Percentiles rank a stretch among this genome's conserved stretches.
These are phyloP conservation scores for Clohesyomyces aquaticus DNA, from an alignment of 495 filamentous ascomycete species.

Conservation along the genomic window DNA sequence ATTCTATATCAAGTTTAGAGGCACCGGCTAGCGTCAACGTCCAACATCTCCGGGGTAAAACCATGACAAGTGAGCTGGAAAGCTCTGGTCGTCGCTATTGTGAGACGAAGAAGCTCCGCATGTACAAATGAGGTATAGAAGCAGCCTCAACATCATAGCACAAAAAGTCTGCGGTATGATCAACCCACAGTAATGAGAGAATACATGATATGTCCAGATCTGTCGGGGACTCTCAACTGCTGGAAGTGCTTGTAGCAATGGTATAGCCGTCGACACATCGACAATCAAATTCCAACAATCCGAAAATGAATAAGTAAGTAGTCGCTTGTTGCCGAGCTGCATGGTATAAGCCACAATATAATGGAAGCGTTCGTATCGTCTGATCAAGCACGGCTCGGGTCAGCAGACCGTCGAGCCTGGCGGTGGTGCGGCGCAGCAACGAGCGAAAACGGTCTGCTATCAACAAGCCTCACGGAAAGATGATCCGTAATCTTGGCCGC, in stretches of 20 bases:
- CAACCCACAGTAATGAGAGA: not conserved
- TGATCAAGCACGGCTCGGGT: not conserved
- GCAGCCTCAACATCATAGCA: not conserved
- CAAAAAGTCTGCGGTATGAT: not conserved
- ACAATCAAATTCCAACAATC: not conserved
- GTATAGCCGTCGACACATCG: not conserved
- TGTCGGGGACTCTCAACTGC: not conserved
- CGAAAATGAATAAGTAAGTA: constrained; percentile 1
- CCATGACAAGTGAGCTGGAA: not conserved
- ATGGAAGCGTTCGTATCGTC: not conserved
- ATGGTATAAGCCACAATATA: not conserved
- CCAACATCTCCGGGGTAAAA: constrained; percentile 1
- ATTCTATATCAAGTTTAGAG: not conserved
- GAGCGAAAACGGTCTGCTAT: not conserved
- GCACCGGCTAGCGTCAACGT: not conserved
- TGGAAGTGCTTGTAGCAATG: not conserved
- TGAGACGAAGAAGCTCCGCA: not conserved
- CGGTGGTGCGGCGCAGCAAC: not conserved
- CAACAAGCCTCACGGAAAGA: not conserved
- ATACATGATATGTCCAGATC: not conserved
- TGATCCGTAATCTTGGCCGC: constrained; percentile 1
- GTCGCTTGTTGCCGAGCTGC: too few species aligned
- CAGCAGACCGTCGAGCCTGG: constrained; percentile 1
- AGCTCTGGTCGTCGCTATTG: not conserved
- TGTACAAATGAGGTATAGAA: not conserved